phyloP scores from a whole-genome alignment of 2,329 filamentous ascomycete genomes.

The Cyanodermella asteris region DNA sequence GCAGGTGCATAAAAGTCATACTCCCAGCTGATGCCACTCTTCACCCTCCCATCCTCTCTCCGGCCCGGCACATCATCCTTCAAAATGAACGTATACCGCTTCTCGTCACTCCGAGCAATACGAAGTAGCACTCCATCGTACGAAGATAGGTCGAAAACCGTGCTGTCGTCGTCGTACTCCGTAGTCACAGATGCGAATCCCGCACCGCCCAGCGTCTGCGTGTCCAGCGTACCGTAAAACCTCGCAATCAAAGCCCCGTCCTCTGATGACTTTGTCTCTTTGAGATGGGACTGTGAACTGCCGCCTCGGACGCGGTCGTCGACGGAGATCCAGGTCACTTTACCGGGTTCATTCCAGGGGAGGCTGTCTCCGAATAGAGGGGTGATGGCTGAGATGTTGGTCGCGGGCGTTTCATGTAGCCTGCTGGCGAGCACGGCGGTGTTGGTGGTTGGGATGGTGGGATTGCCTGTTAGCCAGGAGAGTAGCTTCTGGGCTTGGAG shows the following conservation, averaged over 20 bases:
- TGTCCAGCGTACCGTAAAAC: constrained; percentile 52
- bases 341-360: constrained; percentile 9
- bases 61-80: constrained; percentile 44
- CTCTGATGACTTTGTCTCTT: too few species aligned
- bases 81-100: constrained; percentile 50
- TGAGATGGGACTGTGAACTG: constrained; percentile 7
- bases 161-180: constrained; percentile 33
- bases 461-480: too few species aligned
- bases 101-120: constrained; percentile 31
- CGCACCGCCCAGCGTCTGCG: constrained; percentile 51
- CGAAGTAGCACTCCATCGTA: constrained; percentile 40
- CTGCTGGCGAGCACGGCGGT: too few species aligned
- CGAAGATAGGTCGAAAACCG: constrained; percentile 38
- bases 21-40: constrained; percentile 53
- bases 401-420: too few species aligned
- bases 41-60: constrained; percentile 43
- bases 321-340: constrained; percentile 14
- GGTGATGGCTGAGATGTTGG: constrained; percentile 5
- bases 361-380: constrained; percentile 4
- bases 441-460: too few species aligned
- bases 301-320: constrained; percentile 8
- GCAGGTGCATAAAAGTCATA: constrained; percentile 32
- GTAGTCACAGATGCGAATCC: constrained; percentile 44
- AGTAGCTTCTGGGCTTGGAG: too few species aligned
- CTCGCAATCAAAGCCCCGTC: constrained; percentile 16